Conservation (phyloP, 2,329 filamentous ascomycete genomes). For the Neopestalotiopsis sp. region DNA sequence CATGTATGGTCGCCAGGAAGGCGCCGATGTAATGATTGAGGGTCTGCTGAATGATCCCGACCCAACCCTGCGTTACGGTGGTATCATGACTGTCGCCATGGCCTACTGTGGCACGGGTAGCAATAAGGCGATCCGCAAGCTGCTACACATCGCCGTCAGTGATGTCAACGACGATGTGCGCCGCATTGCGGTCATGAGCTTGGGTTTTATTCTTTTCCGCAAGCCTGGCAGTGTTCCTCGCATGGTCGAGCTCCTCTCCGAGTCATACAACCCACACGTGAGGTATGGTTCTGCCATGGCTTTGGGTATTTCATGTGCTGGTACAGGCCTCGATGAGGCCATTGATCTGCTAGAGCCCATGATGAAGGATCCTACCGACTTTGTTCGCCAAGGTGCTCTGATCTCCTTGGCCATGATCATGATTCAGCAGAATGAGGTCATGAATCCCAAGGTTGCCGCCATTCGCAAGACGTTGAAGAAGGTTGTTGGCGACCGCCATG, state of each 20-base stretch:
- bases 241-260: conserved; percentile 97
- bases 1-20: conserved; percentile 96
- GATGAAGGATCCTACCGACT: conserved; percentile 99
- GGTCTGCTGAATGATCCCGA: conserved; percentile 92
- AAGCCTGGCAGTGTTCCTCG: conserved; percentile 96
- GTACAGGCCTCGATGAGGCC: conserved; percentile 93
- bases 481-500: conserved; percentile 91
- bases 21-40: conserved; percentile 92
- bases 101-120: conserved; percentile 97
- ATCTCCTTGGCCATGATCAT: conserved; percentile 97
- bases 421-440: conserved; percentile 98
- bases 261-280: conserved; percentile 98
- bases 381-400: conserved; percentile 93
- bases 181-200: conserved; percentile 93
- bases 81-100: conserved; percentile 97
- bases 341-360: conserved; percentile 97
- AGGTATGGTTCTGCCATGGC: conserved; percentile 98
- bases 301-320: conserved; percentile 95
- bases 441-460: conserved; percentile 93
- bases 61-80: conserved; percentile 91
- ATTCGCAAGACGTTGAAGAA: conserved; percentile 95
- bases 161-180: conserved; percentile 98
- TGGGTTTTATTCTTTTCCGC: conserved; percentile 97
- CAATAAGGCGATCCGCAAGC: conserved; percentile 97
- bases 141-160: conserved; percentile 94